Evolutionary conservation across 2,329 filamentous ascomycete species (phyloP), one percentile per base, ranked within the genome.

Genomic region (Xylaria sp.): DNA sequence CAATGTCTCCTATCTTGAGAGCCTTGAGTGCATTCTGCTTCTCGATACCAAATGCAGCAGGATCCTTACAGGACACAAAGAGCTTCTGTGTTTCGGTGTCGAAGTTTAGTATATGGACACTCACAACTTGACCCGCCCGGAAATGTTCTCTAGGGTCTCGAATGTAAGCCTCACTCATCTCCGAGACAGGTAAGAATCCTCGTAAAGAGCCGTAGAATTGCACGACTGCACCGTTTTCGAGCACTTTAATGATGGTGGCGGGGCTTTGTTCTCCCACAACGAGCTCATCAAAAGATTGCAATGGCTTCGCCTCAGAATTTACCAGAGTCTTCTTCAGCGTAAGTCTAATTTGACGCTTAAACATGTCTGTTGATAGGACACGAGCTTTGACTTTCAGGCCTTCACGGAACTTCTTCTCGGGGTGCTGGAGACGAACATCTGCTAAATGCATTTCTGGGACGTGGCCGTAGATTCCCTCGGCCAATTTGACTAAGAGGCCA

Each of bases 91-190:
- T 84, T 65, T 91, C 89, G 0, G 89, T 83, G 73, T 97, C 90
- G 58, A 98, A 89, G 58, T 91, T 92, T 39, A 97, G 81, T n/a
- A 97, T 89, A 75, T 95, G 93, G 21, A 98, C 92, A 75, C 89
- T 97, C 72, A 99, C 91, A 1, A 97, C 95, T 79, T 99, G 96
- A 0, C 96, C 97, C 51, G 90, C 82, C 42, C 91, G 90, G 83
- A 99, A 99, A 80, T 98, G 94, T 76, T 97, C 90, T 54, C 88
- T 89, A 4, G 96, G 94, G 76, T 98, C 92, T 73, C 92, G 88
- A 75, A 99, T 98, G 77, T 92, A 98, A 11, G 94, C 94, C 79
- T 99, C 96, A 78, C 96, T 98, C 96, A 99, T 99, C 81, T 99
- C 95, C 1, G 93, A 93, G 0, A 97, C 90, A 1, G 96, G 96